These are phyloP conservation scores for Jaltomata sinuosa DNA, from an alignment of 257 asterid species.

Conservation along the genomic window DNA sequence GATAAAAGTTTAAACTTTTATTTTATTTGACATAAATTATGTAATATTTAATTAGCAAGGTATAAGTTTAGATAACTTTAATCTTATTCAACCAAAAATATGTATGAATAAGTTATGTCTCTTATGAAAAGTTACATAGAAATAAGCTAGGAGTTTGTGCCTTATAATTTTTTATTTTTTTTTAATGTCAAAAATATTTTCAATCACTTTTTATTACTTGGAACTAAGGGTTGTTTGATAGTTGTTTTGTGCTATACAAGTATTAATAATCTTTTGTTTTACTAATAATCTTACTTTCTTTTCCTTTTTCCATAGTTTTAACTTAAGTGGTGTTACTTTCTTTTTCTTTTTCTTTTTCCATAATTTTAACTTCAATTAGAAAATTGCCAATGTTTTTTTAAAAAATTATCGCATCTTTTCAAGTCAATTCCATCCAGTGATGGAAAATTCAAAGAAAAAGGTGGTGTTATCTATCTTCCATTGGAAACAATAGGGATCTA, in stretches of 20 bases:
- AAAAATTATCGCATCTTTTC: not conserved
- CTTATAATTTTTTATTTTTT: too few relatives aligned
- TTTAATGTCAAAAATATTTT: not conserved
- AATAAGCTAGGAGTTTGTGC: not conserved
- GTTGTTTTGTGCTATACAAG: not conserved
- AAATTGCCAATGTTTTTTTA: not conserved
- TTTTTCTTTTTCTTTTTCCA: not conserved
- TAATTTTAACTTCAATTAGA: not conserved
- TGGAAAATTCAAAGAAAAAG: not conserved
- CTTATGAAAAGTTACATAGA: too few relatives aligned
- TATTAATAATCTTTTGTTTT: not conserved
- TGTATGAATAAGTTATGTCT: not conserved
- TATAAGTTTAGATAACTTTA: too few relatives aligned
- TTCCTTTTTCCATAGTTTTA: not conserved
- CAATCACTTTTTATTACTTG: not conserved
- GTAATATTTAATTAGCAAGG: too few relatives aligned
- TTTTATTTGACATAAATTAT: too few relatives aligned
- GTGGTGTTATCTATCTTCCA: not conserved
- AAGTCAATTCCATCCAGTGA: not conserved
- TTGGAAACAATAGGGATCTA: not conserved
- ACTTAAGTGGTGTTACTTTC: not conserved
- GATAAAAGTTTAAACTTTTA: too few relatives aligned
- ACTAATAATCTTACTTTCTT: not conserved
- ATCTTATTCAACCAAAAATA: too few relatives aligned
- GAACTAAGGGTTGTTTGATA: not conserved